phyloP scores from a whole-genome alignment of 805 yeast genomes.

The Saitoella complicata region DNA sequence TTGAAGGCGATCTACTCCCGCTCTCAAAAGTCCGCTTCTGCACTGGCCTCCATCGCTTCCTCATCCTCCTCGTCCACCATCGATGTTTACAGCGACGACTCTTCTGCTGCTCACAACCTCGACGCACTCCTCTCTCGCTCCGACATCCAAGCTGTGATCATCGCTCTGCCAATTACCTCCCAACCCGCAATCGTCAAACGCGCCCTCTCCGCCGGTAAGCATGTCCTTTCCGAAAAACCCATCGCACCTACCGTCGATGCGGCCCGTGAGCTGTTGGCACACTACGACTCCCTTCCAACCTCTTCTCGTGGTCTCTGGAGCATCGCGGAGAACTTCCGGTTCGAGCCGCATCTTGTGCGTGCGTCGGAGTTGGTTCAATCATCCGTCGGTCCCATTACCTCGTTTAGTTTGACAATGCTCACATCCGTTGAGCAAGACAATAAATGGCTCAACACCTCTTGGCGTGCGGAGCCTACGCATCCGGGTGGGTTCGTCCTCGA shows the following conservation, averaged over 20 bases:
- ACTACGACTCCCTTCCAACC: slow-evolving; percentile 4
- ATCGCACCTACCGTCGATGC: slow-evolving; percentile 12
- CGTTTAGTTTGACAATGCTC: slow-evolving; percentile 7
- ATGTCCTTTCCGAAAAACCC: slow-evolving; percentile 18
- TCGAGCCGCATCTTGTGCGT: slow-evolving; percentile 7
- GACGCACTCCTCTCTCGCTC: slow-evolving; percentile 11
- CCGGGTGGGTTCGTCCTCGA: slow-evolving; percentile 17
- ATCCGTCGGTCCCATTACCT: slow-evolving; percentile 8
- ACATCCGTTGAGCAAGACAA: slow-evolving; percentile 9
- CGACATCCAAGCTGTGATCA: slow-evolving; percentile 16
- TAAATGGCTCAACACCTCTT: slow-evolving; percentile 12
- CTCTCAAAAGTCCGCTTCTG: neutral
- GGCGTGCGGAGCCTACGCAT: slow-evolving; percentile 15
- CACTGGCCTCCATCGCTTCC: neutral
- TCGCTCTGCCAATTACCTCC: slow-evolving; percentile 15
- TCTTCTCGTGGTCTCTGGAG: slow-evolving; percentile 8
- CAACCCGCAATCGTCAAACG: slow-evolving; percentile 14
- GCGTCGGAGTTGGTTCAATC: slow-evolving; percentile 5
- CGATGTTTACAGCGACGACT: slow-evolving; percentile 13
- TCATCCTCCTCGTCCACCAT: neutral
- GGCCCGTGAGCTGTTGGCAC: slow-evolving; percentile 9
- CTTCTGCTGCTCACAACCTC: neutral
- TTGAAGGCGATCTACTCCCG: neutral
- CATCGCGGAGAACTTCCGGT: slow-evolving; percentile 15
- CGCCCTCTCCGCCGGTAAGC: slow-evolving; percentile 17